Evolutionary conservation across 2,329 filamentous ascomycete genomes (phyloP).

Genomic region (Aspergillus sp.): DNA sequence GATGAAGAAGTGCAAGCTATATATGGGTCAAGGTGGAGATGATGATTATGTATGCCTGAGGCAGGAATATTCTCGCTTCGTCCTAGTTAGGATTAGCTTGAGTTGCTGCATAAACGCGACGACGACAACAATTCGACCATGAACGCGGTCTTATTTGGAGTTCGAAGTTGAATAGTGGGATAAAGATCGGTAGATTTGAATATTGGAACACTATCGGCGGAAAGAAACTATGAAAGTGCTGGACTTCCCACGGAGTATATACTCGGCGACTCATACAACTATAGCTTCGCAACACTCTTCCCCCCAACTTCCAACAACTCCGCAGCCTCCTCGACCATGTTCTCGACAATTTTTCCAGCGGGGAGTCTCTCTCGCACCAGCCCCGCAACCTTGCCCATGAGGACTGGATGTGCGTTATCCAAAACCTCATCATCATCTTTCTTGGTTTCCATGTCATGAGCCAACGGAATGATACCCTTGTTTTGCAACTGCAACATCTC

Average conservation of each 20-base stretch:
- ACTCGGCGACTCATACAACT: neutral
- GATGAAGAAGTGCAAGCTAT: neutral
- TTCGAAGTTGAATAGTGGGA: no score
- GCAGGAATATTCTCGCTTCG: neutral
- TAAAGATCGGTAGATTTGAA: no score
- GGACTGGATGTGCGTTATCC: conserved; percentile 84
- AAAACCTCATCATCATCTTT: conserved; percentile 80
- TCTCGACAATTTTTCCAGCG: conserved; percentile 89
- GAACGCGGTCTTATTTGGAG: neutral
- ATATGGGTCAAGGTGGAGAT: neutral
- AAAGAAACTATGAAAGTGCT: no score
- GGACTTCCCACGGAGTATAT: no score
- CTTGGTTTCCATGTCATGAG: conserved; percentile 83
- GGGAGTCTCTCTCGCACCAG: conserved; percentile 90
- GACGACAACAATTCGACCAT: conserved; percentile 27
- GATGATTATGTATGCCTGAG: neutral
- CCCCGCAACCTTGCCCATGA: conserved; percentile 97
- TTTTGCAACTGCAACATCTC: conserved; percentile 91
- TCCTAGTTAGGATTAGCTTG: neutral
- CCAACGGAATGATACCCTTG: conserved; percentile 90
- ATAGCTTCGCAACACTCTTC: conserved; percentile 1
- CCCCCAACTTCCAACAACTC: conserved; percentile 53
- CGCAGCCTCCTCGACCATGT: conserved; percentile 83
- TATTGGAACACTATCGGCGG: no score
- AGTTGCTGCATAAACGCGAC: no score